Evolutionary conservation across 164 flowering plant genomes (phyloP), one percentile per base, ranked within the genome.

Genomic region (Chimonanthus praecox): DNA sequence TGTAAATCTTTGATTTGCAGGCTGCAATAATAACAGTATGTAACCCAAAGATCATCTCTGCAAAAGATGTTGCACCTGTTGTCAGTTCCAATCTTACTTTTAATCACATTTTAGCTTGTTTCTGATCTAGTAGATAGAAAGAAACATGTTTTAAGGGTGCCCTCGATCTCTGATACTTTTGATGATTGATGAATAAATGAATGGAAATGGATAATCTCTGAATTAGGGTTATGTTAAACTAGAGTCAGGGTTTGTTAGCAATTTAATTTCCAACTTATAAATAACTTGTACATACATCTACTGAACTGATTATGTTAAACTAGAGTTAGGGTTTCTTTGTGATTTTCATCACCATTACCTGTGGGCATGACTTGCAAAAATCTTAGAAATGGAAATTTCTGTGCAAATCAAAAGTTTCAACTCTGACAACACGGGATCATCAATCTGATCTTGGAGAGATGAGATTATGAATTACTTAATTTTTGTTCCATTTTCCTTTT

Each of bases 11-110:
- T 20, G 49, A 69, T 66, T 76, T 49, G 49, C 76, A 74, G 75
- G 54, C 68, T 74, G 78, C 70, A 70, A 78, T 72, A 71, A 75
- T 72, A 74, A 54, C 78, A 58, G 64, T 74, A 66, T 68, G 44
- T 69, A 64, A 33, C 33, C 33, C 33, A 33, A 44, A 73, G 67
- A 49, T 71, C 11, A 58, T 58, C 60, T 67, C 33, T 33, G 33
- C 16, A 54, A 33, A 54, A 54, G 60, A 54, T 54, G 60, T 54
- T 54, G 0, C 60, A 54, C 33, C 60, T 54, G 60, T 54, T 54
- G 16, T 54, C 15, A 54, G 33, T 11, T 9, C 16, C 60, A 54
- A 54, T 33, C 16, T 33, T 33, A 0, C 33, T 33, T 33, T 33
- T 33, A 33, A 33, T 33, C 33, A 33, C 33, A 33, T 33, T 33